Conservation (phyloP, 805 yeast species). For the Kodamaea neixiangensis region DNA sequence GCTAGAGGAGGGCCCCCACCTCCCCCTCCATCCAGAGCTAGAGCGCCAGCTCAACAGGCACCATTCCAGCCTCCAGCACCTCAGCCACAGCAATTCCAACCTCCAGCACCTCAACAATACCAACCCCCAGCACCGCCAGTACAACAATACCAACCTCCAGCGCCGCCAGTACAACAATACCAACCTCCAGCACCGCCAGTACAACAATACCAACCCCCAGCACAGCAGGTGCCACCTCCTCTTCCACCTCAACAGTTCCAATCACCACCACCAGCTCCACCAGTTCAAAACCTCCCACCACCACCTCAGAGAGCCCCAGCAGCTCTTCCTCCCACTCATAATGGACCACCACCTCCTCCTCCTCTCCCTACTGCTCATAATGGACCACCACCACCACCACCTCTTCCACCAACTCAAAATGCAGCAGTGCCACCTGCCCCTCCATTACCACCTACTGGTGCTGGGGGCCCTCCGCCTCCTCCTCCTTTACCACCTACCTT, state of each 20-base stretch:
- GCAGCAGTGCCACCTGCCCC: constrained; percentile 15
- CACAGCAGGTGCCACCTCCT: constrained; percentile 18
- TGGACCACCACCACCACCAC: constrained; percentile 20
- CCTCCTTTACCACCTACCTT: constrained; percentile 20
- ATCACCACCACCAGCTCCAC: constrained; percentile 17
- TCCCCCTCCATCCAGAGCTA: constrained; percentile 31
- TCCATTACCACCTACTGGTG: constrained; percentile 20
- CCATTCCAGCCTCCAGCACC: constrained; percentile 2
- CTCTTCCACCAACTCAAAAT: constrained; percentile 15
- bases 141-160: constrained; percentile 14
- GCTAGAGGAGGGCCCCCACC: constrained; percentile 26
- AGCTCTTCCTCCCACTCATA: constrained; percentile 15
- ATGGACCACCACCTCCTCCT: constrained; percentile 14
- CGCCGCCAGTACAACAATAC: constrained; percentile 17
- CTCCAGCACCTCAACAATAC: constrained; percentile 7
- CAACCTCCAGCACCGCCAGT: constrained; percentile 16
- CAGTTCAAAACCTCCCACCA: constrained; percentile 16
- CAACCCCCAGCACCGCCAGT: constrained; percentile 17
- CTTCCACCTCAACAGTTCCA: constrained; percentile 13
- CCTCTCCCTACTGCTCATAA: constrained; percentile 18
- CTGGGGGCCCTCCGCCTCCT: constrained; percentile 23
- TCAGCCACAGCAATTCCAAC: constrained; percentile 3
- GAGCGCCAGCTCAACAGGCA: background rate
- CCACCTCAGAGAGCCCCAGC: constrained; percentile 20
- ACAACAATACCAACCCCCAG: constrained; percentile 13